Evolutionary conservation across 495 filamentous ascomycete species (phyloP).

Genomic region (Cercophora newfieldiana): DNA sequence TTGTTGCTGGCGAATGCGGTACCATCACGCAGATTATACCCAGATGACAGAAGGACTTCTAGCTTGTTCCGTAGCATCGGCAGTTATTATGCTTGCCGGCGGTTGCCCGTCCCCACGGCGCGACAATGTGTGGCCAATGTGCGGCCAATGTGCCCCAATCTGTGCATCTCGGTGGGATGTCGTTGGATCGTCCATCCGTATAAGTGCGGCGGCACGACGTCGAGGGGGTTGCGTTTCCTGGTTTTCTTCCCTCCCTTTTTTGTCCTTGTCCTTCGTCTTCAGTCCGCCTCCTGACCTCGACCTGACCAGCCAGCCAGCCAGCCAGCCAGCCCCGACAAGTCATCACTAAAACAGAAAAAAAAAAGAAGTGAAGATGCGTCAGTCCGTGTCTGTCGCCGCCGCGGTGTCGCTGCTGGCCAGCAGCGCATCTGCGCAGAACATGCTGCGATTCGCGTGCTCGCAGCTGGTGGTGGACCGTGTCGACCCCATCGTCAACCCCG

Average conservation of each 20-base stretch:
- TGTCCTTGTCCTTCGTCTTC: background rate
- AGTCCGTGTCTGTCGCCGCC: constrained; percentile 49
- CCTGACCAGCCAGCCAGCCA: background rate
- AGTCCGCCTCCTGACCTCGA: background rate
- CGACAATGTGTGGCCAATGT: too few species aligned
- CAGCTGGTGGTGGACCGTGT: constrained; percentile 57
- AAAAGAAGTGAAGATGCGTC: constrained; percentile 47
- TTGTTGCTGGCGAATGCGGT: constrained; percentile 36
- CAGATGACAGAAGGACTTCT: constrained; percentile 38
- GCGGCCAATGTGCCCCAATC: too few species aligned
- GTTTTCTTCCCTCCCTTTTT: background rate
- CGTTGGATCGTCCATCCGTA: too few species aligned
- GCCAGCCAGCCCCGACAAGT: too few species aligned
- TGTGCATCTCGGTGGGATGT: background rate
- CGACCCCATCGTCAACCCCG: constrained; percentile 54
- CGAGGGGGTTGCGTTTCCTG: background rate
- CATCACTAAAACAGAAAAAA: constrained; percentile 8
- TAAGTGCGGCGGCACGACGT: background rate
- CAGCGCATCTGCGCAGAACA: constrained; percentile 49
- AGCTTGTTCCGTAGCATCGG: constrained; percentile 44
- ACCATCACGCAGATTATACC: constrained; percentile 43
- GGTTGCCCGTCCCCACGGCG: background rate
- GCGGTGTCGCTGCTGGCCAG: constrained; percentile 49
- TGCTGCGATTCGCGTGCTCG: constrained; percentile 59
- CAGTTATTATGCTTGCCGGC: constrained; percentile 37